These are phyloP conservation scores for Beauveria rudraprayagi DNA, from an alignment of 2,329 filamentous ascomycete genomes.

Conservation along the genomic window DNA sequence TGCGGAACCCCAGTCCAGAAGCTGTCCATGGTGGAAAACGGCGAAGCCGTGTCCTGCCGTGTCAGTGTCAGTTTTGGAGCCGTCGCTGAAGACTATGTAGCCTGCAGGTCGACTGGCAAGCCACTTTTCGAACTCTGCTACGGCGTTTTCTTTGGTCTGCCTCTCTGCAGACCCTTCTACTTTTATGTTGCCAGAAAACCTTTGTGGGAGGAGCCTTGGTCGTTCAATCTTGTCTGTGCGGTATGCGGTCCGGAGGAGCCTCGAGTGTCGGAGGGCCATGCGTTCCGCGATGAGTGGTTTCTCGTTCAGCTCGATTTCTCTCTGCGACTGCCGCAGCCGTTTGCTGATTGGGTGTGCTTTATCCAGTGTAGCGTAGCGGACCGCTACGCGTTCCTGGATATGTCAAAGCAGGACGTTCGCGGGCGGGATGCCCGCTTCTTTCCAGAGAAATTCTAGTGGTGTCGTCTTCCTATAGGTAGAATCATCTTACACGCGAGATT, in stretches of 20 bases:
- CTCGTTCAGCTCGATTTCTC: slow-evolving; percentile 2
- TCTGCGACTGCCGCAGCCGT: background rate
- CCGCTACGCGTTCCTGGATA: background rate
- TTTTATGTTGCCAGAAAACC: background rate
- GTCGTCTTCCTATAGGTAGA: slow-evolving; percentile 2
- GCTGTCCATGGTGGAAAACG: background rate
- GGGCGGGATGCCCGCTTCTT: slow-evolving; percentile 3
- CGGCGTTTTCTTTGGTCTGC: background rate
- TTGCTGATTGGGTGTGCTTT: slow-evolving; percentile 3
- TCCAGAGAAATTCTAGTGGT: background rate
- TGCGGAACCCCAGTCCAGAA: background rate
- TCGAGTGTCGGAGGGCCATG: background rate
- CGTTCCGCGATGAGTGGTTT: slow-evolving; percentile 1
- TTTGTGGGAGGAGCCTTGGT: background rate
- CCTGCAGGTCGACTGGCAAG: background rate
- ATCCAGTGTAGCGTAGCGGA: background rate
- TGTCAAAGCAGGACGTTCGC: background rate
- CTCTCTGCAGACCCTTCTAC: background rate
- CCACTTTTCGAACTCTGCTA: background rate
- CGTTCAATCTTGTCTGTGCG: background rate
- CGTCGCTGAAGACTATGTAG: background rate
- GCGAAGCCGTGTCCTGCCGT: slow-evolving; percentile 1
- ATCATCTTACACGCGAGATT: slow-evolving; percentile 2
- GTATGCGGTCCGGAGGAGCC: background rate
- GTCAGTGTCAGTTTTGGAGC: background rate